Base-by-base conservation (phyloP, 164 flowering plant genomes). In the Protea cynaroides region DNA sequence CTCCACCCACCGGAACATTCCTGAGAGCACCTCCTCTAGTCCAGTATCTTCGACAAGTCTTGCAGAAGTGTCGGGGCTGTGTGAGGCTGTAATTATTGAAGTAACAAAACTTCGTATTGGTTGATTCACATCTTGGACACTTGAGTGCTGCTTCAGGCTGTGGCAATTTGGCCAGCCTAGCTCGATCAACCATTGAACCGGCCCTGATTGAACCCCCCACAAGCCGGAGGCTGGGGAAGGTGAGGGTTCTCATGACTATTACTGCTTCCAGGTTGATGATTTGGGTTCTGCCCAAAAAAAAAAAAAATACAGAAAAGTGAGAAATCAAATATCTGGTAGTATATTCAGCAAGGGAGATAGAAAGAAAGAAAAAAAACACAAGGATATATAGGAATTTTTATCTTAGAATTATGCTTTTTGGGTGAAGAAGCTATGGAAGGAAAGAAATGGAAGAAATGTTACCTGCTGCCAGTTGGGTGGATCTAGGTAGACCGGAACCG, bases 391-490 rank as follows among this genome's bases (percentile, higher is more conserved):
- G 61, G 79, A 78, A 77, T 77, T 74, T 76, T 63, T 81, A 21
- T 69, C 76, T 79, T 77, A 78, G 61, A 65, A 71, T 54, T 59
- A 2, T 61, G 73, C 77, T 77, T 76, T 78, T 66, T 72, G 43
- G 51, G 38, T 61, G 65, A 71, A 79, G 78, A 73, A 75, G 74
- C 62, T 71, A 58, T 57, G 47, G 54, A 66, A 29, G 34, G 5
- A 72, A 15, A 69, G 36, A 43, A 57, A 55, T 59, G 49, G 38
- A 65, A 57, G 63, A 61, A 52, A 64, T 24, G 50, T 53, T 70
- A 84, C 86, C 79, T 85, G 90, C 58, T 86, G 90, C 93, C 93
- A 90, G 78, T 84, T 86, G 83, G 85, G 72, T 68, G 93, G 82
- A 82, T 89, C 90, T 74, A 85, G 83, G 82, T 84, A 90, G 70